Percentiles rank a stretch among this genome's conserved stretches.
Conservation (phyloP, 495 filamentous ascomycete genomes). For the Glonium stellatum region DNA sequence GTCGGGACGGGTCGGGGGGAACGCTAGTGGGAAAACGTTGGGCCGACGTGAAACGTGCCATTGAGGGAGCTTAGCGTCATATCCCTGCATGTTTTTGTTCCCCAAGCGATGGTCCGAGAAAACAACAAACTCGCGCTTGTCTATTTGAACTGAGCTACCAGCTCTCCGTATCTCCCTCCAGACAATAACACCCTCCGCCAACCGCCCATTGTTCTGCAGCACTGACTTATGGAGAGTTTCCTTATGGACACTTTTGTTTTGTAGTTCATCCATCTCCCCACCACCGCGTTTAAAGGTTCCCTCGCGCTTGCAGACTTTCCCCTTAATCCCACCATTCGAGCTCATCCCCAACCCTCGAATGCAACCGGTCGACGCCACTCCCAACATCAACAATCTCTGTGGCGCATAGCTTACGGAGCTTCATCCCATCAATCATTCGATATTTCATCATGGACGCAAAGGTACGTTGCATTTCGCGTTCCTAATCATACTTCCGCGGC, state of each 20-base stretch:
- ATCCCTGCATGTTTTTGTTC: not conserved
- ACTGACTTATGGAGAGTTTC: conserved; percentile 25
- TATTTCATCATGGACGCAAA: conserved; percentile 38
- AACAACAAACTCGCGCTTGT: conserved; percentile 1
- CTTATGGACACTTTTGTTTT: conserved; percentile 23
- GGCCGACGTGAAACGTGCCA: not conserved
- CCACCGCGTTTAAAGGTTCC: not conserved
- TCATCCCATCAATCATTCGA: not conserved
- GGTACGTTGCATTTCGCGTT: conserved; percentile 23
- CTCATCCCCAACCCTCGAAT: not conserved
- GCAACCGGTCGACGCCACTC: not conserved
- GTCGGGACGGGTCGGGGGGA: not conserved
- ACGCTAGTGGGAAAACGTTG: not conserved
- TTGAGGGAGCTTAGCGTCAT: not conserved
- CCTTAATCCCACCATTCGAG: no score
- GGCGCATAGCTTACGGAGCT: not conserved
- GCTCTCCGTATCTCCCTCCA: not conserved
- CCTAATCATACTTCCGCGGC: no score
- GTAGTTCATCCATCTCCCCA: conserved; percentile 12
- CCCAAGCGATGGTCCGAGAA: not conserved
- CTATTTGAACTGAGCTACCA: not conserved
- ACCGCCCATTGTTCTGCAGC: conserved; percentile 22
- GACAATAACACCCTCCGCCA: conserved; percentile 13
- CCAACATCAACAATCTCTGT: conserved; percentile 1
- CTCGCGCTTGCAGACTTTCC: no score